phyloP scores from a whole-genome alignment of 1,284 basidiomycete genomes.

The Trichosporon sp. region DNA sequence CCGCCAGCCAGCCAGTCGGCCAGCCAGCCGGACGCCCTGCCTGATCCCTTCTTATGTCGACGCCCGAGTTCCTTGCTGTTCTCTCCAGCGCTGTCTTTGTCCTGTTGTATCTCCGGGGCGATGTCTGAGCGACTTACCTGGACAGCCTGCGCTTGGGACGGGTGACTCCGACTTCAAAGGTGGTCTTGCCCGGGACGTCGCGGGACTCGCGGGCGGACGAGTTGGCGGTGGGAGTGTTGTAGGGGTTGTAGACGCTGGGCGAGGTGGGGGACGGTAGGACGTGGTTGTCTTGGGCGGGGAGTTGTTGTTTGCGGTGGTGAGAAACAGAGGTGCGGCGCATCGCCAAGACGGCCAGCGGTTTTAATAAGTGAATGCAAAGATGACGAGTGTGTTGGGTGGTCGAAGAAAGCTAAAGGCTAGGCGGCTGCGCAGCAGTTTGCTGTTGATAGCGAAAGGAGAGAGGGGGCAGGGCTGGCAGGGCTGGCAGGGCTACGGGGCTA shows the following conservation, averaged over 20 bases:
- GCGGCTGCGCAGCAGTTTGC: not conserved
- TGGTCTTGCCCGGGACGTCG: not conserved
- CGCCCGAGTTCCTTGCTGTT: not conserved
- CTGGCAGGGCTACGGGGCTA: no score
- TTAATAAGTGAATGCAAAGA: conserved; percentile 1
- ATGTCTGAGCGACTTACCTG: conserved; percentile 32
- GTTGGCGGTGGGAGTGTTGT: not conserved
- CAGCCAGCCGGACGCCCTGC: not conserved
- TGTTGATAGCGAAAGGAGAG: not conserved
- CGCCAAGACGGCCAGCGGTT: not conserved
- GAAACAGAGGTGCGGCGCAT: conserved; percentile 5
- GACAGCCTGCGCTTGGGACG: conserved; percentile 42
- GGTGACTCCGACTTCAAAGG: conserved; percentile 30
- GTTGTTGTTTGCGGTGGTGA: conserved; percentile 5
- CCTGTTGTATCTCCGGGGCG: not conserved
- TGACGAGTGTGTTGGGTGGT: conserved; percentile 2
- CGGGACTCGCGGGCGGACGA: not conserved
- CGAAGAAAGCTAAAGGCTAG: conserved; percentile 1
- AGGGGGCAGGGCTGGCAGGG: not conserved
- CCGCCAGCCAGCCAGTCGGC: not conserved
- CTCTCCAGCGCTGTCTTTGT: not conserved
- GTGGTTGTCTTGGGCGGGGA: not conserved
- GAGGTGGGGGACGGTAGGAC: not conserved
- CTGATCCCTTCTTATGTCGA: not conserved
- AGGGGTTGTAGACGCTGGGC: not conserved